These are phyloP conservation scores for Pseudozyma thailandica DNA, from an alignment of 1,284 basidiomycete species.

Conservation along the genomic window DNA sequence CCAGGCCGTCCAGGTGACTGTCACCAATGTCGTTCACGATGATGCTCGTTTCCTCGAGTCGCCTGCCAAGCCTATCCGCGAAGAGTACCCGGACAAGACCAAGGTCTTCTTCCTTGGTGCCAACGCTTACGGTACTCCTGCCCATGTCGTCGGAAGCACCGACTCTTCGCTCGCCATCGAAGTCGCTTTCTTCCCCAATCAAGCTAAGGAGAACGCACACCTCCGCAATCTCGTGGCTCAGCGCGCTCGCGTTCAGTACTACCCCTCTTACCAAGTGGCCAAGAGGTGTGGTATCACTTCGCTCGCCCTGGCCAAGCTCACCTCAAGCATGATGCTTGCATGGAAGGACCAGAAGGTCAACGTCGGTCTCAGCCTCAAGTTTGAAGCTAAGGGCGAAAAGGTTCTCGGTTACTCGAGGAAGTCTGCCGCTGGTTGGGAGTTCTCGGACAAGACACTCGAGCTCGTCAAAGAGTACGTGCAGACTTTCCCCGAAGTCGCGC, in stretches of 20 bases:
- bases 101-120: slow-evolving; percentile 96
- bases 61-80: slow-evolving; percentile 80
- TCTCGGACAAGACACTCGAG: slow-evolving; percentile 84
- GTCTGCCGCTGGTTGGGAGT: slow-evolving; percentile 88
- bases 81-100: slow-evolving; percentile 89
- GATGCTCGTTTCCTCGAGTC: slow-evolving; percentile 70
- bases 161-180: slow-evolving; percentile 57
- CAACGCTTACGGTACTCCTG: slow-evolving; percentile 92
- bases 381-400: slow-evolving; percentile 94
- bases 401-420: slow-evolving; percentile 93
- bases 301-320: slow-evolving; percentile 79
- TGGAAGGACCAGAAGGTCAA: slow-evolving; percentile 80
- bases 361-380: slow-evolving; percentile 92
- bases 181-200: slow-evolving; percentile 57
- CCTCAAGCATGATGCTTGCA: slow-evolving; percentile 91
- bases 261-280: slow-evolving; percentile 52
- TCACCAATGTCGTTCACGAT: slow-evolving; percentile 55
- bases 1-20: slow-evolving; percentile 74
- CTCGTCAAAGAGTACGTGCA: slow-evolving; percentile 83
- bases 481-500: slow-evolving; percentile 63
- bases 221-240: slow-evolving; percentile 54
- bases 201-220: slow-evolving; percentile 57
- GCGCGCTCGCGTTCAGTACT: slow-evolving; percentile 51
- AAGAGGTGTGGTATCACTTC: slow-evolving; percentile 54
- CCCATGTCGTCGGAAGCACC: slow-evolving; percentile 82